Evolutionary conservation across 495 filamentous ascomycete species (phyloP), one percentile per base, ranked within the genome.

Genomic region (Trichocladium antarcticum): DNA sequence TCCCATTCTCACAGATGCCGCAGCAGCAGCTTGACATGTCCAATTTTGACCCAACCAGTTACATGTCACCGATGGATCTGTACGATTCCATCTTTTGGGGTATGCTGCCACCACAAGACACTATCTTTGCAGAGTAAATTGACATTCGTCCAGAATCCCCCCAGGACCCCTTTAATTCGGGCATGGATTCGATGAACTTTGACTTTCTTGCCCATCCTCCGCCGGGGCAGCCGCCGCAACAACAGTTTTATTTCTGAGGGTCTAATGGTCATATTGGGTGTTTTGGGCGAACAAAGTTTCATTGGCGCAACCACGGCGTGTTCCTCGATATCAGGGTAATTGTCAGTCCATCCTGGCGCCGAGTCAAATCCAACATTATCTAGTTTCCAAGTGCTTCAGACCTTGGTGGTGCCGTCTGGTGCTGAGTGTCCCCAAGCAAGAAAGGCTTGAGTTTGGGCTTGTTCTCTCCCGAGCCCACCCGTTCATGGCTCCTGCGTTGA

Each of bases 51-150:
- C 70, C 69, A 9, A 55, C 64, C 6, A 57, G 62, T 17, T 66
- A 62, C 57, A 72, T 77, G 65, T 73, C 74, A 7, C 74, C 75
- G 5, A 72, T 78, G 73, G 75, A 78, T 20, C 61, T 78, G 15
- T 78, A 76, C 52, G 74, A 78, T 53, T 75, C 72, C 3, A 78
- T 78, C 36, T 78, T 77, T 45, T 77, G 74, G 72, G 75, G 75
- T 78, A 55, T 59, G 73, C 61, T 19, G 19, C 43, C 20, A 8
- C n/a, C n/a, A n/a, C n/a, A n/a, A n/a, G n/a, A n/a, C n/a, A n/a
- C n/a, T n/a, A n/a, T n/a, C n/a, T n/a, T n/a, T n/a, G n/a, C n/a
- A n/a, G n/a, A n/a, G 31, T 20, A 19, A 3, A 8, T 20, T 7
- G 0, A 39, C 6, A n/a, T 17, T 50, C 19, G 20, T 42, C 0